Conservation (phyloP, 768 basidiomycete genomes). For the Lenzites betulinus region DNA sequence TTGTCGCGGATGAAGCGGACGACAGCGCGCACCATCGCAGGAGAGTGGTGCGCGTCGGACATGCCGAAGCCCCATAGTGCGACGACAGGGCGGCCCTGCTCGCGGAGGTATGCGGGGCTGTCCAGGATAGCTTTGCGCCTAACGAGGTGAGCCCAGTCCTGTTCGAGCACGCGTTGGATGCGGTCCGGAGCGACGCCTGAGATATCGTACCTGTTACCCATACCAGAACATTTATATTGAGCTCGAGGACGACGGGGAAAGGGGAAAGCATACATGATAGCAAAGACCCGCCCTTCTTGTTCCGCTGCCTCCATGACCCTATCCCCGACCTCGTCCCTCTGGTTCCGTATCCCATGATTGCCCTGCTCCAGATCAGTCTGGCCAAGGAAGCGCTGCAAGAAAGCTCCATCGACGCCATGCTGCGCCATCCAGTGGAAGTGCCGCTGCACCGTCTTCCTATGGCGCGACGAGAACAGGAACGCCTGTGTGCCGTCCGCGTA, state of each 20-base stretch:
- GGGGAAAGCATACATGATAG: conserved; percentile 66
- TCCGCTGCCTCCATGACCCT: conserved; percentile 77
- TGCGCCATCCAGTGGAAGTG: conserved; percentile 87
- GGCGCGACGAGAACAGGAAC: conserved; percentile 76
- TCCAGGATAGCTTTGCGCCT: conserved; percentile 61
- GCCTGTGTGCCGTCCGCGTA: conserved; percentile 57
- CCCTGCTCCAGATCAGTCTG: conserved; percentile 60
- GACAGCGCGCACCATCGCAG: conserved; percentile 56
- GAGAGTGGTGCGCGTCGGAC: conserved; percentile 59
- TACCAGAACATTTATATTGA: not conserved
- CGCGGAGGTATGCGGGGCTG: conserved; percentile 72
- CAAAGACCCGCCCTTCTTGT: conserved; percentile 76
- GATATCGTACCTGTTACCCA: conserved; percentile 70
- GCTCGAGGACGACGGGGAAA: not conserved
- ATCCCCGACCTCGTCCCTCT: conserved; percentile 76
- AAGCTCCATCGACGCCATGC: conserved; percentile 78
- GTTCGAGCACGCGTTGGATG: conserved; percentile 64
- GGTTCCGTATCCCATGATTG: conserved; percentile 56
- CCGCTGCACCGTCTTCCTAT: conserved; percentile 70
- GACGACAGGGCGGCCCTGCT: conserved; percentile 70
- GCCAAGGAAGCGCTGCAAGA: conserved; percentile 76
- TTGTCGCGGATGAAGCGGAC: conserved; percentile 56
- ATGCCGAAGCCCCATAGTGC: conserved; percentile 83
- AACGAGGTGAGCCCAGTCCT: conserved; percentile 76
- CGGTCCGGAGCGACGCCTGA: conserved; percentile 73